Evolutionary conservation across 1,284 basidiomycete species (phyloP).

Genomic region (Schizophyllum commune): DNA sequence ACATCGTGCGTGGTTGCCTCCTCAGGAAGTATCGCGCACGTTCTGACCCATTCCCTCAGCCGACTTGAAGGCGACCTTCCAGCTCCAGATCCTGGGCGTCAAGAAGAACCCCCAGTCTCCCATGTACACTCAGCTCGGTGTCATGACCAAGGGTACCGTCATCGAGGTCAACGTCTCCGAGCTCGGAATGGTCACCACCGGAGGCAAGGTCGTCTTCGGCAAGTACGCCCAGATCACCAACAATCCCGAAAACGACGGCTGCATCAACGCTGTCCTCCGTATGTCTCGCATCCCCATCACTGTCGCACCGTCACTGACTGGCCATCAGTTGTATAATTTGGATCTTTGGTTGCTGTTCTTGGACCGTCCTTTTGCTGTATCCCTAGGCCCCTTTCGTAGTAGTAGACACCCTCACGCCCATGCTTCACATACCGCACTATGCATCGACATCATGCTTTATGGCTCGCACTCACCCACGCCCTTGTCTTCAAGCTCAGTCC

Average conservation of each 20-base stretch:
- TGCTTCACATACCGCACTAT: background rate
- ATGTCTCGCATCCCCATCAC: slow-evolving; percentile 23
- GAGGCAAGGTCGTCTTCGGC: slow-evolving; percentile 88
- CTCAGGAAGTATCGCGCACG: slow-evolving; percentile 5
- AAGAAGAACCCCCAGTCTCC: slow-evolving; percentile 99
- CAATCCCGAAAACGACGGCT: slow-evolving; percentile 96
- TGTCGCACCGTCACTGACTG: background rate
- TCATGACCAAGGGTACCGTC: slow-evolving; percentile 97
- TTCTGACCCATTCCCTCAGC: slow-evolving; percentile 38
- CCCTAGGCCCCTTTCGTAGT: background rate
- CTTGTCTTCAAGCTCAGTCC: no score
- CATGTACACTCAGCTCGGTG: slow-evolving; percentile 92
- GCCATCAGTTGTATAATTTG: slow-evolving; percentile 28
- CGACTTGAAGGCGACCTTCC: slow-evolving; percentile 97
- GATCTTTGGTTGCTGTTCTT: background rate
- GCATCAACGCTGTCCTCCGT: slow-evolving; percentile 89
- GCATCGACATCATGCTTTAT: background rate
- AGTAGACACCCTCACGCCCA: background rate
- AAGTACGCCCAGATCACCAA: slow-evolving; percentile 98
- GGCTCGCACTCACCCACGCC: no score
- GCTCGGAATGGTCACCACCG: slow-evolving; percentile 97
- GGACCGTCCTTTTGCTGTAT: background rate
- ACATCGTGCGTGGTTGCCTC: slow-evolving; percentile 68
- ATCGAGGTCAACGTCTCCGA: slow-evolving; percentile 98
- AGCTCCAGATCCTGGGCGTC: slow-evolving; percentile 94